Base-by-base conservation (phyloP, 176 grass and related monocot species). In the Sorghum bicolor region DNA sequence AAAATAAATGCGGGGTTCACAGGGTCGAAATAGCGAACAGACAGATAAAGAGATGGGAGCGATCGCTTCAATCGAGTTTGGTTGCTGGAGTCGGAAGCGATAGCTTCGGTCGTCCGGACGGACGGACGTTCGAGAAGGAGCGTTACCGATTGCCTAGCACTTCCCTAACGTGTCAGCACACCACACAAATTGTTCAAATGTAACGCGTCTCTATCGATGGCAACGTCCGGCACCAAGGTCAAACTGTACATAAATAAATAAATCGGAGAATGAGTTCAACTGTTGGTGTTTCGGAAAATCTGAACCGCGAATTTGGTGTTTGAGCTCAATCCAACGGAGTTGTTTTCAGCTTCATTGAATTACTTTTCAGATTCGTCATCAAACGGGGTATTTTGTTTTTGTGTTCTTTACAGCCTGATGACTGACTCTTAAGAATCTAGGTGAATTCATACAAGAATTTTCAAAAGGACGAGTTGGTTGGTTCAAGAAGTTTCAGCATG, bases 401-500 rank as follows among this genome's bases (percentile, higher is more conserved):
- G n/a, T n/a, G n/a, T 62, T 71, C 14, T 7, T 33, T n/a, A 48
- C 22, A 72, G 40, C n/a, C n/a, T n/a, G n/a, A n/a, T 2, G 34
- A 5, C n/a, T 41, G 64, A 34, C 9, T 37, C 22, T 22, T 6
- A 37, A 64, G 31, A 67, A 83, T 78, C 86, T 28, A 10, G 13
- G 22, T 31, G 37, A n/a, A 17, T 68, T 61, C 62, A 80, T 75
- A 83, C 40, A 2, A 17, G 38, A 41, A 64, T 14, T 52, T 38
- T 70, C 70, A 41, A 40, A 81, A 64, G 6, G 16, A 12, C 31
- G 44, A 60, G 14, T 47, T 14, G 15, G 9, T 67, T n/a, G 10
- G 14, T 60, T 30, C 28, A 28, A 45, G 68, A 58, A 80, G 26
- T 84, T 75, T 80, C 36, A 45, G 31, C 76, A n/a, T 20, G 70